phyloP scores from a whole-genome alignment of 306 rosid genomes.

The Sphenostylis stenocarpa region DNA sequence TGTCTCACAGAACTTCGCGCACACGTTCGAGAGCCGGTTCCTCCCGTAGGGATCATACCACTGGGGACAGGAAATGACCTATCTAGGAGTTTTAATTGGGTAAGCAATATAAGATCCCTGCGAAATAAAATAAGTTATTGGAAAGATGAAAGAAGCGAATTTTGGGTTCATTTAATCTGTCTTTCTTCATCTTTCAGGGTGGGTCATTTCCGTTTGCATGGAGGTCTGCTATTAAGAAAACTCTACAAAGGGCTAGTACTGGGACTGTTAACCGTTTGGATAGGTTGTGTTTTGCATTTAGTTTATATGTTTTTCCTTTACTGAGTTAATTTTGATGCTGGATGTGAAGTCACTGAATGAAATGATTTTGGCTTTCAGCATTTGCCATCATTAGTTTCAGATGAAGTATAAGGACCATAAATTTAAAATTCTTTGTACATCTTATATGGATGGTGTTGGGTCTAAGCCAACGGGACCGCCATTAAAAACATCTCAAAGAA shows the following conservation, averaged over 20 bases:
- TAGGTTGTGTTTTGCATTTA: constrained; percentile 48
- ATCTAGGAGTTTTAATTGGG: constrained; percentile 95
- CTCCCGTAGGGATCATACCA: constrained; percentile 87
- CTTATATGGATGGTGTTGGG: constrained; percentile 18
- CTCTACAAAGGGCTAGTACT: constrained; percentile 60
- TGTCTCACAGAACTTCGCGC: constrained; percentile 68
- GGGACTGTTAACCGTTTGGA: constrained; percentile 68
- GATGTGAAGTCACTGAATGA: constrained; percentile 13
- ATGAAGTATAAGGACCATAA: constrained; percentile 5
- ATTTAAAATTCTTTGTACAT: constrained; percentile 9
- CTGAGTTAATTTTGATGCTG: constrained; percentile 6
- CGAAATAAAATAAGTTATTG: too few relatives aligned
- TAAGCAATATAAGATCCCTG: constrained; percentile 31
- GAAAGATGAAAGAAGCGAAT: neutral
- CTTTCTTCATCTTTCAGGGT: constrained; percentile 62
- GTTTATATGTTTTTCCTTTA: neutral
- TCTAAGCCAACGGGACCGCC: too few relatives aligned
- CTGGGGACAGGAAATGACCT: constrained; percentile 98
- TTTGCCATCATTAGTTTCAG: constrained; percentile 6
- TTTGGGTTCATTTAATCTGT: constrained; percentile 33
- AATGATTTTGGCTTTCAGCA: constrained; percentile 11
- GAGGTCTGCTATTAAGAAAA: constrained; percentile 82
- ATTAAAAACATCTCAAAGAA: too few relatives aligned
- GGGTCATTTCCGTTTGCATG: constrained; percentile 96
- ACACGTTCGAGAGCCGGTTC: constrained; percentile 64